These are phyloP conservation scores for Acer saccharum DNA, from an alignment of 345 rosid species.

Conservation along the genomic window DNA sequence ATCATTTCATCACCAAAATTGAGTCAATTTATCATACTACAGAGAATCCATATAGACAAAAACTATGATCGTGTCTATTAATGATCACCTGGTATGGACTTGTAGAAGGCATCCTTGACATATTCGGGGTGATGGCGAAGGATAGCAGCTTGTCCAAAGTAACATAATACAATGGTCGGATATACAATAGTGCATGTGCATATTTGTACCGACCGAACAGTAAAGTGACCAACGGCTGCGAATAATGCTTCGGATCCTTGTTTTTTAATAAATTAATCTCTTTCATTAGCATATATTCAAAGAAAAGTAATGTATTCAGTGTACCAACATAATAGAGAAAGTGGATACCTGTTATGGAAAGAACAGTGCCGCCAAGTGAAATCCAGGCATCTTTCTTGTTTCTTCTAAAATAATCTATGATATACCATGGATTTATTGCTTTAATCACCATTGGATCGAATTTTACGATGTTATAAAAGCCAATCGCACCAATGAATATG, in stretches of 20 bases:
- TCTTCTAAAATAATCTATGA: constrained; percentile 33
- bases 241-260: constrained; percentile 29
- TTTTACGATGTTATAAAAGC: constrained; percentile 28
- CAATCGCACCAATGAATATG: not conserved
- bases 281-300: too few species aligned
- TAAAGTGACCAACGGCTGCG: constrained; percentile 59
- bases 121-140: constrained; percentile 33
- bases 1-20: not conserved
- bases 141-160: constrained; percentile 45
- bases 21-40: not conserved
- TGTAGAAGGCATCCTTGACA: constrained; percentile 32
- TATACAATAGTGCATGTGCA: constrained; percentile 35
- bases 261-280: not conserved
- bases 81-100: constrained; percentile 23
- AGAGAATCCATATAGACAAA: not conserved
- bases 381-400: constrained; percentile 36
- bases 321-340: not conserved
- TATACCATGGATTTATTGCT: constrained; percentile 41
- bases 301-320: too few species aligned
- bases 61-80: not conserved
- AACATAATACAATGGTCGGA: constrained; percentile 41
- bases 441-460: constrained; percentile 28
- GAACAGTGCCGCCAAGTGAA: constrained; percentile 10
- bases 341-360: constrained; percentile 29
- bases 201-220: constrained; percentile 41